A percentile compares a stretch with the other conserved stretches of the same genome.
phyloP scores from a whole-genome alignment of 257 asterid species.

The Fraxinus anomala region DNA sequence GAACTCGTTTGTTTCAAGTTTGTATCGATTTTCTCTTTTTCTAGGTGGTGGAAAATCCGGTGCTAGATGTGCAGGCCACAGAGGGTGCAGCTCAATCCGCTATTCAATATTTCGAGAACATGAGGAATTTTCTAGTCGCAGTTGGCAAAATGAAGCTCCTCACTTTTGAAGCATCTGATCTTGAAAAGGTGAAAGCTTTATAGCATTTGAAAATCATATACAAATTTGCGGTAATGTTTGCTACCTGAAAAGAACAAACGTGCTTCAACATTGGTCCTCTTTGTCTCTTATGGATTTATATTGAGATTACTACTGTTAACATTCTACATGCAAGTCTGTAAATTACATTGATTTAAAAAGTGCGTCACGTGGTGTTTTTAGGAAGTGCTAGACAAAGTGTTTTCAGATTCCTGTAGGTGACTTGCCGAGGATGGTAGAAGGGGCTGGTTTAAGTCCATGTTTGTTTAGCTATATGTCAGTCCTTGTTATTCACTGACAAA shows the following conservation, averaged over 20 bases:
- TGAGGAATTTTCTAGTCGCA: slow-evolving; percentile 82
- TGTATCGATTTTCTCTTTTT: slow-evolving; percentile 4
- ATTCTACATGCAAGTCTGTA: not conserved
- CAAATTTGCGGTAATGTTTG: not conserved
- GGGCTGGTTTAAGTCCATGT: not conserved
- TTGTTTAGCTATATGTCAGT: not conserved
- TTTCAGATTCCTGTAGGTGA: not conserved
- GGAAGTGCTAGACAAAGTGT: not conserved
- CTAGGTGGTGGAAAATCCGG: slow-evolving; percentile 89
- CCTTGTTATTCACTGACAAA: not conserved
- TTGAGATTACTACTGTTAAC: not conserved
- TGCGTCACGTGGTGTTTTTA: not conserved
- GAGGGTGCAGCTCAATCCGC: slow-evolving; percentile 98
- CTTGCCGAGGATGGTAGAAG: not conserved
- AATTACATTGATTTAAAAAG: no score
- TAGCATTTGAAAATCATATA: not conserved
- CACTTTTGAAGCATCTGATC: slow-evolving; percentile 86
- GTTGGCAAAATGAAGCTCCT: slow-evolving; percentile 83
- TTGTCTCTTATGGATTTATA: no score
- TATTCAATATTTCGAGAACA: slow-evolving; percentile 90
- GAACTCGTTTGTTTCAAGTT: not conserved
- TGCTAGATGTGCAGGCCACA: slow-evolving; percentile 65
- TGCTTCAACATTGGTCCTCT: not conserved
- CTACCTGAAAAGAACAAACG: not conserved
- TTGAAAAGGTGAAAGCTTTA: slow-evolving; percentile 65